Evolutionary conservation across 768 basidiomycete genomes (phyloP).

Genomic region (Boletus pseudopeckii): DNA sequence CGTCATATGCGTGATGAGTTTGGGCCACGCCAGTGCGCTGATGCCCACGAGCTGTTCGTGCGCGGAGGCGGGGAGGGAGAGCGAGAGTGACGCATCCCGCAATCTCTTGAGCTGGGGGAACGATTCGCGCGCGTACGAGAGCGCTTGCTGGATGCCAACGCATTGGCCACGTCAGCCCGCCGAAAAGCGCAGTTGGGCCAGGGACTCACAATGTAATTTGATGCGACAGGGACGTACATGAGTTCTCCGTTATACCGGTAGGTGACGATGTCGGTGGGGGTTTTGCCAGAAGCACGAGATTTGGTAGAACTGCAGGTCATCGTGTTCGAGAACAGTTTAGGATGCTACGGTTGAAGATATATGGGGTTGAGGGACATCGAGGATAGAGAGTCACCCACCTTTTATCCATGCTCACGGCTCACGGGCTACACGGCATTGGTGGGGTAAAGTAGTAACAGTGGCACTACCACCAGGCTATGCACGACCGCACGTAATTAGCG

Average conservation of each 20-base stretch:
- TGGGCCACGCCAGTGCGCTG: slow-evolving; percentile 50
- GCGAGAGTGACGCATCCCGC: slow-evolving; percentile 41
- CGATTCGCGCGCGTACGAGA: slow-evolving; percentile 48
- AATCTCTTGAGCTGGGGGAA: slow-evolving; percentile 41
- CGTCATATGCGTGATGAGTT: slow-evolving; percentile 37
- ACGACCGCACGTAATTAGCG: too few species aligned
- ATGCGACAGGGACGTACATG: slow-evolving; percentile 50
- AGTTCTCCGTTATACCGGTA: slow-evolving; percentile 43
- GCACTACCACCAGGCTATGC: too few species aligned
- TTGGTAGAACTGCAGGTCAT: slow-evolving; percentile 5
- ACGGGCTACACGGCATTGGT: not conserved
- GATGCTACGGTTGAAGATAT: not conserved
- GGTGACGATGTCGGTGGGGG: slow-evolving; percentile 41
- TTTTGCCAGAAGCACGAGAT: not conserved
- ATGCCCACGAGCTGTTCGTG: slow-evolving; percentile 42
- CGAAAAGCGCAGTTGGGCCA: too few species aligned
- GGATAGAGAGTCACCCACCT: not conserved
- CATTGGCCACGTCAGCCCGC: not conserved
- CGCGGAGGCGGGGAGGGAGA: slow-evolving; percentile 38
- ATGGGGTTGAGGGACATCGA: not conserved
- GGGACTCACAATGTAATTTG: slow-evolving; percentile 40
- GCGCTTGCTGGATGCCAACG: slow-evolving; percentile 39
- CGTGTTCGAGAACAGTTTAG: too few species aligned
- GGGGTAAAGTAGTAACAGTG: not conserved
- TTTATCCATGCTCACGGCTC: not conserved